Evolutionary conservation across 108 stramenopile genomes (phyloP).

Genomic region (Cyclostephanos invisitatus): DNA sequence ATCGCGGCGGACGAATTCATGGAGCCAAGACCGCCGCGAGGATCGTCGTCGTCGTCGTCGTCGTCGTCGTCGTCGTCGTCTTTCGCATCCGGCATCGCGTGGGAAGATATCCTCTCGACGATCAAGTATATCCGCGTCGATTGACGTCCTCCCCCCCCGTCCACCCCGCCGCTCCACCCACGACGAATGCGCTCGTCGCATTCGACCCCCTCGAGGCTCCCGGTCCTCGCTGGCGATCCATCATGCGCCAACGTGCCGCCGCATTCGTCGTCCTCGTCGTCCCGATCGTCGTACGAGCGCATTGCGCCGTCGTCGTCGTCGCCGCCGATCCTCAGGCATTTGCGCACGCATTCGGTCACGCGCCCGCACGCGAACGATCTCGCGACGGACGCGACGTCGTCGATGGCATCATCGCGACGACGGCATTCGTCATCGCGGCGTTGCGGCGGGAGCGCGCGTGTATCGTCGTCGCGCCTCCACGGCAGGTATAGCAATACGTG

Average conservation of each 20-base stretch:
- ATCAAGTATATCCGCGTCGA: slow-evolving; percentile 44
- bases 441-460: too few relatives aligned
- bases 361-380: slow-evolving; percentile 34
- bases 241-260: too few relatives aligned
- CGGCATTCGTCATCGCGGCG: too few relatives aligned
- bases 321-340: slow-evolving; percentile 29
- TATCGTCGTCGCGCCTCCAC: slow-evolving; percentile 40
- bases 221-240: too few relatives aligned
- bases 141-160: slow-evolving; percentile 7
- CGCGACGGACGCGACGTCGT: slow-evolving; percentile 29
- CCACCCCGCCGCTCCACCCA: not conserved
- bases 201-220: too few relatives aligned
- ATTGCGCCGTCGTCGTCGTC: slow-evolving; percentile 12
- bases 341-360: slow-evolving; percentile 33
- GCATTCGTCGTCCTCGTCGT: not conserved
- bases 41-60: not conserved
- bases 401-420: not conserved
- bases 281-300: slow-evolving; percentile 2
- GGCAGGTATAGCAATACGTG: slow-evolving; percentile 60
- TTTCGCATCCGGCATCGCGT: too few relatives aligned
- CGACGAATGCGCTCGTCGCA: too few relatives aligned
- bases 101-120: slow-evolving; percentile 47
- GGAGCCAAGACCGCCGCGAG: not conserved
- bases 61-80: too few relatives aligned
- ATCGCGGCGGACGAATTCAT: not conserved